Base-by-base conservation (phyloP, 805 yeast genomes). In the Nakazawaea populi region DNA sequence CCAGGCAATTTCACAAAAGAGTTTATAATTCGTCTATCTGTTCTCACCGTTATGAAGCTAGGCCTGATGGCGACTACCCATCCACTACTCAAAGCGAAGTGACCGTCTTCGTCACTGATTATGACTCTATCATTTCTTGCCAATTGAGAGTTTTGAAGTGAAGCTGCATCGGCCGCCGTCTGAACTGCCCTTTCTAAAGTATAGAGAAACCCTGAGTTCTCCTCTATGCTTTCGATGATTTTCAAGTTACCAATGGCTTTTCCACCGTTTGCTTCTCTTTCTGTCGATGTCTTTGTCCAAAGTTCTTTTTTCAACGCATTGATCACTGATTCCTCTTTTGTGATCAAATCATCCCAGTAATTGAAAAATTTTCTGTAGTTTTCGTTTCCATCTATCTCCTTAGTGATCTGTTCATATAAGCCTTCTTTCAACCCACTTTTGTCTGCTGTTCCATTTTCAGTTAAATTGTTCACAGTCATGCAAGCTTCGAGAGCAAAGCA, bases 41-140 rank as follows among this genome's bases (percentile, higher is more conserved):
- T 77, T 0, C 78, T 65, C 2, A 90, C 64, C 1, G 70, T 68
- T 2, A 89, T 61, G 6, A 63, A 57, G 6, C 70, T 69, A 0
- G 71, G 66, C 6, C 74, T 68, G 0, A 86, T 67, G 3, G 62
- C 57, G 5, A 69, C 66, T 4, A 90, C 73, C 42, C 62, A 65
- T 0, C 96, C 97, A 46, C 73, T 73, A 1, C 89, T 81, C 28
- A 91, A 59, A 0, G 88, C 86, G 63, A 84, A 84, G 62, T 86
- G 89, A 0, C 96, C 96, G 0, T 63, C 54, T 58, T 88, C 95
- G 63, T 87, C 96, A 60, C 96, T 89, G 1, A 90, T 69, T 12
- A 86, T 72, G 1, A 91, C 76, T 39, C 80, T 71, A 60, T 91
- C 97, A 55, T 77, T 73, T 38, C 73, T 69, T 0, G 69, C 48